A percentile compares a stretch with the other conserved stretches of the same genome.
These are phyloP conservation scores for Alternaria sp. DNA, from an alignment of 2,329 filamentous ascomycete genomes.

Conservation along the genomic window DNA sequence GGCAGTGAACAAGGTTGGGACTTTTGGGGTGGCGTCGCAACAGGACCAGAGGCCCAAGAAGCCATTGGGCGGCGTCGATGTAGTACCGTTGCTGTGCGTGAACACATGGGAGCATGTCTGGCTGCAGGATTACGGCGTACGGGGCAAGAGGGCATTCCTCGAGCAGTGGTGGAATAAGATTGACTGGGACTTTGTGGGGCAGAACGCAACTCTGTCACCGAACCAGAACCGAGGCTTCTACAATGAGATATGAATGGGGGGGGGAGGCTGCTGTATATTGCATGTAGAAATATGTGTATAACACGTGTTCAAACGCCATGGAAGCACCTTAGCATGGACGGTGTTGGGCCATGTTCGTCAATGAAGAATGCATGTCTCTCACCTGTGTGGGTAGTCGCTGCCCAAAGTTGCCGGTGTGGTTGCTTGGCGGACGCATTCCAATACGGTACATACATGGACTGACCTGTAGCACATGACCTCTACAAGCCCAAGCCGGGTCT, in stretches of 20 bases:
- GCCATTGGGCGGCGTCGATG: slow-evolving; percentile 71
- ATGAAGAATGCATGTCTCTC: background rate
- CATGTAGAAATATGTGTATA: slow-evolving; percentile 34
- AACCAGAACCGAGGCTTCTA: background rate
- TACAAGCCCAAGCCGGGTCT: background rate
- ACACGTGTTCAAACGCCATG: slow-evolving; percentile 18
- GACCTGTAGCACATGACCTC: slow-evolving; percentile 4
- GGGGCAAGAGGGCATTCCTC: slow-evolving; percentile 78
- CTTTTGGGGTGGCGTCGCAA: slow-evolving; percentile 49
- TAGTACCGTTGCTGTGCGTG: slow-evolving; percentile 83
- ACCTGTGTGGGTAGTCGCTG: slow-evolving; percentile 8
- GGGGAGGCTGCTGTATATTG: slow-evolving; percentile 24
- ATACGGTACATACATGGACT: slow-evolving; percentile 1
- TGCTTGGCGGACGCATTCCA: slow-evolving; percentile 16
- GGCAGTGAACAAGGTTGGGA: slow-evolving; percentile 51
- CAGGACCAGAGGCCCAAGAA: slow-evolving; percentile 49
- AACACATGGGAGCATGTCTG: slow-evolving; percentile 98
- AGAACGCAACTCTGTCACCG: slow-evolving; percentile 26
- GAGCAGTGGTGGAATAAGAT: slow-evolving; percentile 87
- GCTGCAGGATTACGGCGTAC: slow-evolving; percentile 80
- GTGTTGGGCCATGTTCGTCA: background rate
- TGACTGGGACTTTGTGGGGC: slow-evolving; percentile 78
- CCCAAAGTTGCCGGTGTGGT: slow-evolving; percentile 7
- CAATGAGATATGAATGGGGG: background rate
- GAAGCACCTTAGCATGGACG: slow-evolving; percentile 2